A percentile compares a stretch with the other conserved stretches of the same genome.
Evolutionary conservation across 805 yeast species (phyloP).

Genomic region (Scheffersomyces amazonensis): DNA sequence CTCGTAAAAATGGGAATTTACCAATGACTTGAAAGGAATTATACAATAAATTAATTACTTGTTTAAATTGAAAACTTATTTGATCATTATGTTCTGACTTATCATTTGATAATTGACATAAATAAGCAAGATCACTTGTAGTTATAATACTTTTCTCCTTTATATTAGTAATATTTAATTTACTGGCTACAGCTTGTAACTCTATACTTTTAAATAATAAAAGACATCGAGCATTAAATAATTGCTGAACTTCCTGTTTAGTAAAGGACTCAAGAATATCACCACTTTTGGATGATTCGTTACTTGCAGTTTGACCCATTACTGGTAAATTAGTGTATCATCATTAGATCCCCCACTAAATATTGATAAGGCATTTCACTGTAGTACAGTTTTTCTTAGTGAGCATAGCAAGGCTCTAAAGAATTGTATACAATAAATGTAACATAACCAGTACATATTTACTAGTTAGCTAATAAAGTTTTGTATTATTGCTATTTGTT

Average conservation of each 20-base stretch:
- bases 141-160: conserved; percentile 13
- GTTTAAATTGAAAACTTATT: conserved; percentile 3
- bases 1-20: conserved; percentile 47
- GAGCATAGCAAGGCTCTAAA: too few species aligned
- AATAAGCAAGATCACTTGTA: conserved; percentile 16
- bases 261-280: conserved; percentile 11
- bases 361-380: too few species aligned
- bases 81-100: conserved; percentile 3
- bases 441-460: too few species aligned
- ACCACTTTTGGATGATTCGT: background rate
- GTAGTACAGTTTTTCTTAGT: too few species aligned
- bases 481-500: too few species aligned
- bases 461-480: too few species aligned
- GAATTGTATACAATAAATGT: too few species aligned
- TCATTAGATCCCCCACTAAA: too few species aligned
- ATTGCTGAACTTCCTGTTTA: conserved; percentile 15
- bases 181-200: background rate
- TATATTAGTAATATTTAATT: conserved; percentile 8
- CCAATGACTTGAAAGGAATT: conserved; percentile 42
- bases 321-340: too few species aligned
- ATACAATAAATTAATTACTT: conserved; percentile 27
- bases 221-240: conserved; percentile 16
- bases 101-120: conserved; percentile 16
- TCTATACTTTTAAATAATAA: conserved; percentile 17
- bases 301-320: conserved; percentile 19